These are phyloP conservation scores for Clarireedia sp. DNA, from an alignment of 2,329 filamentous ascomycete species.

Conservation along the genomic window DNA sequence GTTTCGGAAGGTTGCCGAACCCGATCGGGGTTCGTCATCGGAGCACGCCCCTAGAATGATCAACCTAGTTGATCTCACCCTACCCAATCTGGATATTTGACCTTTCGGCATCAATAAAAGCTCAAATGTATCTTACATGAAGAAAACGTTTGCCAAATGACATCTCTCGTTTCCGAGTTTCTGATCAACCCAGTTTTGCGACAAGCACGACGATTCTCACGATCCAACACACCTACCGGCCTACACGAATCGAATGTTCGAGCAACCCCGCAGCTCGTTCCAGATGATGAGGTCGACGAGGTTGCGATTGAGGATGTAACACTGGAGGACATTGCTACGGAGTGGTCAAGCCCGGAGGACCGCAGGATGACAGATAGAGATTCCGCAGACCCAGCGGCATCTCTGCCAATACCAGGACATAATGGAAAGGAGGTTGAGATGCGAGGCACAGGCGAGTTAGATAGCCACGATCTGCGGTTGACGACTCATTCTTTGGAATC, in stretches of 20 bases:
- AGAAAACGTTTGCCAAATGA: slow-evolving; percentile 38
- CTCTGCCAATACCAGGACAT: slow-evolving; percentile 20
- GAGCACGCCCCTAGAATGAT: background rate
- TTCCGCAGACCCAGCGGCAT: slow-evolving; percentile 14
- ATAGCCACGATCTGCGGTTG: background rate
- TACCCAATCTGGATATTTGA: background rate
- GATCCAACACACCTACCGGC: slow-evolving; percentile 28
- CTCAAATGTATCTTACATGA: slow-evolving; percentile 12
- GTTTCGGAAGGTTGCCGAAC: slow-evolving; percentile 3
- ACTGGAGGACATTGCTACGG: background rate
- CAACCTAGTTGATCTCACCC: background rate
- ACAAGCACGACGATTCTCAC: slow-evolving; percentile 56
- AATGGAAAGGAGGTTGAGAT: slow-evolving; percentile 21
- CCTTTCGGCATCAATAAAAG: background rate
- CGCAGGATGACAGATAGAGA: background rate
- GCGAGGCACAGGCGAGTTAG: slow-evolving; percentile 6
- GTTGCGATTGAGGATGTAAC: slow-evolving; percentile 17
- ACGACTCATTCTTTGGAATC: background rate
- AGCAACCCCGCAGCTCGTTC: slow-evolving; percentile 15
- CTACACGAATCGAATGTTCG: slow-evolving; percentile 31
- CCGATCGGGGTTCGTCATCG: slow-evolving; percentile 12
- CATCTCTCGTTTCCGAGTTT: slow-evolving; percentile 56
- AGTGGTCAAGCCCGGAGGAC: background rate
- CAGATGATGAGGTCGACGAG: slow-evolving; percentile 14
- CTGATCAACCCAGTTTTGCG: slow-evolving; percentile 59